phyloP scores from a whole-genome alignment of 2,329 filamentous ascomycete genomes.

The Alternaria sp. region DNA sequence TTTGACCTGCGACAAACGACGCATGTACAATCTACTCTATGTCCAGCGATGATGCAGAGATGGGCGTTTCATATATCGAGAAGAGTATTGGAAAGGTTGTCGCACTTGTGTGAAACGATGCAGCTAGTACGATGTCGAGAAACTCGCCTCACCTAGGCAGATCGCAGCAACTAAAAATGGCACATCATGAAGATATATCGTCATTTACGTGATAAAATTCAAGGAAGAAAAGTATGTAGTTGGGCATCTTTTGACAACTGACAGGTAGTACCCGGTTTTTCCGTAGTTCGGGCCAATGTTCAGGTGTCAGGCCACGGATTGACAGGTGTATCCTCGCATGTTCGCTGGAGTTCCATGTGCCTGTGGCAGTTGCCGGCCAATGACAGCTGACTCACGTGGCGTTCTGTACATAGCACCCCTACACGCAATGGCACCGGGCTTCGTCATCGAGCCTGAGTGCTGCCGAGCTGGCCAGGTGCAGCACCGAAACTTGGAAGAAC shows the following conservation, averaged over 20 bases:
- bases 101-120: neutral
- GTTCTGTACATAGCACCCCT: slow-evolving; percentile 12
- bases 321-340: slow-evolving; percentile 20
- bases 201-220: neutral
- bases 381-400: slow-evolving; percentile 8
- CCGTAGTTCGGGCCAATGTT: slow-evolving; percentile 10
- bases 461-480: slow-evolving; percentile 31
- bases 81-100: neutral
- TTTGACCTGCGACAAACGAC: neutral
- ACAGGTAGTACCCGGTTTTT: slow-evolving; percentile 15
- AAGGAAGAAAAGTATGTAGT: slow-evolving; percentile 11
- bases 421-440: slow-evolving; percentile 18
- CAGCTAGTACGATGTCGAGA: neutral
- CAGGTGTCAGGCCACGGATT: slow-evolving; percentile 12
- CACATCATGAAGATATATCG: neutral
- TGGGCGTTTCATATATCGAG: neutral
- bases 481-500: slow-evolving; percentile 17
- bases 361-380: slow-evolving; percentile 10
- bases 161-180: neutral
- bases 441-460: slow-evolving; percentile 21
- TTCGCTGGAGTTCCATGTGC: slow-evolving; percentile 5
- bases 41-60: neutral
- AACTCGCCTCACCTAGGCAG: neutral
- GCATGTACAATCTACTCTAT: neutral
- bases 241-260: slow-evolving; percentile 15